These are phyloP conservation scores for Talaromyces sp. DNA, from an alignment of 2,329 filamentous ascomycete species.

Conservation along the genomic window DNA sequence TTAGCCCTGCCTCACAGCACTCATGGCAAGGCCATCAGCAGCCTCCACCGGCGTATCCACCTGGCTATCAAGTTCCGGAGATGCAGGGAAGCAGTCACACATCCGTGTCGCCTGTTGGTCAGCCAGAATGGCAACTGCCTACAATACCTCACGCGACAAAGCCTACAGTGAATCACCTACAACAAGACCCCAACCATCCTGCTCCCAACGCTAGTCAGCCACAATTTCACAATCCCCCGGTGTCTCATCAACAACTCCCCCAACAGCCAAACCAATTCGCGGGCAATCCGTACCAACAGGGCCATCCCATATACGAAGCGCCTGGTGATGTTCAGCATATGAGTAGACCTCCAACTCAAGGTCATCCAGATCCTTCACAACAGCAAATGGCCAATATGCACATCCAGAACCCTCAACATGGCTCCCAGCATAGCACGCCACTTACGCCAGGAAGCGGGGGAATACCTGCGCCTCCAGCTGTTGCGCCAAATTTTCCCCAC, in stretches of 20 bases:
- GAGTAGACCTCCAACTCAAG: neutral
- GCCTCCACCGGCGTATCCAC: neutral
- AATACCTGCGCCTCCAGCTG: neutral
- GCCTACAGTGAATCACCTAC: slow-evolving; percentile 1
- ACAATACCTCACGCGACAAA: slow-evolving; percentile 10
- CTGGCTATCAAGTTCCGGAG: slow-evolving; percentile 1
- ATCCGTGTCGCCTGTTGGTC: neutral
- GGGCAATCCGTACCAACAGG: neutral
- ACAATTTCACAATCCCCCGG: neutral
- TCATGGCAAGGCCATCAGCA: slow-evolving; percentile 2
- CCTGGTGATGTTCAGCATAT: neutral
- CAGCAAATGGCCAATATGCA: neutral
- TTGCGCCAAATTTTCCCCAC: neutral
- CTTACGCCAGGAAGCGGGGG: neutral
- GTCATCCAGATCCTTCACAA: neutral
- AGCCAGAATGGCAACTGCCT: slow-evolving; percentile 9
- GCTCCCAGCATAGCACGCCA: neutral
- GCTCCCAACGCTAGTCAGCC: neutral
- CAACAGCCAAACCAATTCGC: neutral
- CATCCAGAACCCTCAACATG: neutral
- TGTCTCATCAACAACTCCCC: slow-evolving; percentile 1
- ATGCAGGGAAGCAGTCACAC: neutral
- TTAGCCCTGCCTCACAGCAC: neutral
- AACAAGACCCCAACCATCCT: neutral
- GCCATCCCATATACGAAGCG: slow-evolving; percentile 1